Evolutionary conservation across 2,329 filamentous ascomycete genomes (phyloP), one percentile per base, ranked within the genome.

Genomic region (Metarhizium brunneum): DNA sequence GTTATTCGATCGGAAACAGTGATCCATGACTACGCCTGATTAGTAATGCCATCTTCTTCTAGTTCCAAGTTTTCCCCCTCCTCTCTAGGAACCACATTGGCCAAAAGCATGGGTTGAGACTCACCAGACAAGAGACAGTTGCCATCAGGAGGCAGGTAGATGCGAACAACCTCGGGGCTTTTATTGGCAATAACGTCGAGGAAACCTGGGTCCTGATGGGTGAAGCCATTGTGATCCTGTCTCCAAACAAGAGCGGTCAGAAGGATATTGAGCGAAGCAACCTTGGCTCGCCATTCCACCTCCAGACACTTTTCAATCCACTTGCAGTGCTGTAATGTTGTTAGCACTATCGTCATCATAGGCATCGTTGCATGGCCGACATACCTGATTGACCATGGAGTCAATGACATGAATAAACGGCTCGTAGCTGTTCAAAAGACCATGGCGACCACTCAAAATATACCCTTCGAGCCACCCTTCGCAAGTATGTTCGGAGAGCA

Each of bases 401-500:
- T 91, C 87, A 63, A 92, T 90, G 63, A 92, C 83, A 65, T 91
- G 87, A 57, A 91, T 88, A 66, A 92, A 92, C 0, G 87, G 86
- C 69, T 92, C 88, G 71, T 92, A 92, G 66, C 84, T 87, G 77
- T 90, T 91, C 57, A 92, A 79, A 57, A 92, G 68, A 13, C 88
- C 87, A 61, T 91, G 87, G 5, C 88, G 80, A 32, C 88, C 88
- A 54, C 83, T 88, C 2, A 92, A 76, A 47, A 89, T 71, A 66
- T 91, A 92, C 3, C 88, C 88, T 73, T 92, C 87, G 16, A 92
- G 76, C 87, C 87, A 92, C 30, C 86, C 88, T 69, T 92, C 87
- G 58, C 82, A 83, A 16, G 86, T 91, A 66, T 92, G 88, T 69
- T 92, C 88, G 18, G 84, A 88, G n/a, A 92, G 79, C 68, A 91